Conservation (phyloP, 2,329 filamentous ascomycete genomes). For the Niveomyces coronatus region DNA sequence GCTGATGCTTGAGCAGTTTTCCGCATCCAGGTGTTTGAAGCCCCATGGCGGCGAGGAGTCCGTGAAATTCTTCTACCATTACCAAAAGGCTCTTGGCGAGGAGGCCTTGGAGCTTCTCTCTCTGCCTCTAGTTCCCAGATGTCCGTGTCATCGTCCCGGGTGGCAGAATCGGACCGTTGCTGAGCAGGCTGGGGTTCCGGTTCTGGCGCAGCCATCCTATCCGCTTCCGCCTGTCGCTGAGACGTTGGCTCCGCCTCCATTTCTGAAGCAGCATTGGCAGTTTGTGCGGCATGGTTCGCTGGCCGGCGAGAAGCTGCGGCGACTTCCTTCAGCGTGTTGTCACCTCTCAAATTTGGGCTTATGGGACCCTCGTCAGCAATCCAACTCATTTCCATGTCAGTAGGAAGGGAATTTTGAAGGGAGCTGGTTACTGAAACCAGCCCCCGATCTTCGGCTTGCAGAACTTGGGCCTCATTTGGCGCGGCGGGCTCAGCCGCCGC, state of each 20-base stretch:
- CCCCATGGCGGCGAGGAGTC: constrained; percentile 14
- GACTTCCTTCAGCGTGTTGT: constrained; percentile 23
- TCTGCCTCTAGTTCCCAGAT: constrained; percentile 50
- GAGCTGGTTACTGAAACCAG: constrained; percentile 24
- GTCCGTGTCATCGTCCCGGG: constrained; percentile 34
- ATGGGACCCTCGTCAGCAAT: constrained; percentile 27
- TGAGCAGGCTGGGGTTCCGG: background rate
- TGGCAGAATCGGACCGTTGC: constrained; percentile 8
- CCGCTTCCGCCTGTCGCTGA: background rate
- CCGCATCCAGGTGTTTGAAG: constrained; percentile 32
- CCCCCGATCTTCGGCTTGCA: background rate
- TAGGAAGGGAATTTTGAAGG: constrained; percentile 20
- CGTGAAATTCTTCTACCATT: constrained; percentile 16
- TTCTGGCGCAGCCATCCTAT: background rate
- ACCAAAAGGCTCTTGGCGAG: constrained; percentile 21
- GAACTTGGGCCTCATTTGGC: background rate
- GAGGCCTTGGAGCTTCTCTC: constrained; percentile 29
- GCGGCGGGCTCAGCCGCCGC: background rate
- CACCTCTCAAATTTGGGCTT: constrained; percentile 25
- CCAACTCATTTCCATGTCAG: constrained; percentile 35
- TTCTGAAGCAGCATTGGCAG: no score
- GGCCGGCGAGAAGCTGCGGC: constrained; percentile 10
- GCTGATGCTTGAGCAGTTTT: constrained; percentile 15
- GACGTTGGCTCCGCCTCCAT: background rate
- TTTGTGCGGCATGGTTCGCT: no score